Evolutionary conservation across 345 rosid species (phyloP).

Genomic region (Mangifera indica): DNA sequence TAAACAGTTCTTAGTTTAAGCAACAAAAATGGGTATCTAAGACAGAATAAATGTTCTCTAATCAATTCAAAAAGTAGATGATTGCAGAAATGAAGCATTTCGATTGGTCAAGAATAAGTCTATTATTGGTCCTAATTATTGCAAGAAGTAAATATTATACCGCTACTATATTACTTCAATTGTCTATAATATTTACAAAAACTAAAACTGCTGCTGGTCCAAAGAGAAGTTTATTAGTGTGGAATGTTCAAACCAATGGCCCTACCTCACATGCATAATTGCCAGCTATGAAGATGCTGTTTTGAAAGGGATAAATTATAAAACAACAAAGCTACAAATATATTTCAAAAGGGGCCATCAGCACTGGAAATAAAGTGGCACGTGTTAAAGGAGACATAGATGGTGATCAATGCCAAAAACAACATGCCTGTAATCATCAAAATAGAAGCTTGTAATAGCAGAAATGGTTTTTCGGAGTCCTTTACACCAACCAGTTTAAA

Average conservation of each 20-base stretch:
- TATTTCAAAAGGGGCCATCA: neutral
- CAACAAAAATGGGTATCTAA: too few species aligned
- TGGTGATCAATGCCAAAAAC: constrained; percentile 14
- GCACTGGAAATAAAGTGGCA: neutral
- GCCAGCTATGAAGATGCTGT: constrained; percentile 17
- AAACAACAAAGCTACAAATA: neutral
- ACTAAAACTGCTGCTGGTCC: neutral
- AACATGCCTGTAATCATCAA: constrained; percentile 14
- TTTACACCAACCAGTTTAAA: neutral
- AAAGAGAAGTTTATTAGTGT: neutral
- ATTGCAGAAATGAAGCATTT: neutral
- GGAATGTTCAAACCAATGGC: constrained; percentile 11
- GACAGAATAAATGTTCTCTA: neutral
- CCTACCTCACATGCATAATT: constrained; percentile 15
- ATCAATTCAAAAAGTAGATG: neutral
- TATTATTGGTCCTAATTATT: neutral
- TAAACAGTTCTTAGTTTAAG: too few species aligned
- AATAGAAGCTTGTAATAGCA: constrained; percentile 14
- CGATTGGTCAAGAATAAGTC: neutral
- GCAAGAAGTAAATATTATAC: neutral
- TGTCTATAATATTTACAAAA: neutral
- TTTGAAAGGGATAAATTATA: neutral
- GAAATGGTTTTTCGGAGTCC: neutral
- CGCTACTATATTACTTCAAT: neutral
- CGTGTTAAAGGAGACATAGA: constrained; percentile 18